A percentile compares a stretch with the other conserved stretches of the same genome.
These are phyloP conservation scores for Pseudodiploospora longispora DNA, from an alignment of 2,329 filamentous ascomycete genomes.

Conservation along the genomic window DNA sequence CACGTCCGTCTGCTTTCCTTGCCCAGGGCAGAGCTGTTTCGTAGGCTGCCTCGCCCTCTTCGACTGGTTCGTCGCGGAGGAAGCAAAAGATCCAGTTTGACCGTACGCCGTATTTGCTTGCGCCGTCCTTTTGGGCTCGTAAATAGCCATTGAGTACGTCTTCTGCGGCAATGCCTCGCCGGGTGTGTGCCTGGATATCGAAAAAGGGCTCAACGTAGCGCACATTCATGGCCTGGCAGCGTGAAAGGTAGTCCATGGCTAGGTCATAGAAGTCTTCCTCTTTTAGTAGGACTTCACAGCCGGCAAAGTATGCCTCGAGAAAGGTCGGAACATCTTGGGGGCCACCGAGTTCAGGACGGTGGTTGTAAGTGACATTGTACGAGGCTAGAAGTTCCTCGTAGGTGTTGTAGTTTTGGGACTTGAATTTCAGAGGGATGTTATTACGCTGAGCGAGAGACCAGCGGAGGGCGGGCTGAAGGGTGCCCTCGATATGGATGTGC, in stretches of 20 bases:
- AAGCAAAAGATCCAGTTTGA: constrained; percentile 64
- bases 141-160: constrained; percentile 56
- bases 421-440: constrained; percentile 49
- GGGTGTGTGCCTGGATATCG: constrained; percentile 68
- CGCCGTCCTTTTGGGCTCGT: constrained; percentile 49
- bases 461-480: constrained; percentile 59
- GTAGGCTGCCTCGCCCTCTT: constrained; percentile 61
- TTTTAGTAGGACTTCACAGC: constrained; percentile 60
- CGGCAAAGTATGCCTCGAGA: constrained; percentile 69
- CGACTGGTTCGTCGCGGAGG: constrained; percentile 58
- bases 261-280: constrained; percentile 64
- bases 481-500: constrained; percentile 72
- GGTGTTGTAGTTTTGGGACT: constrained; percentile 44
- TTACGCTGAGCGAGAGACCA: constrained; percentile 63
- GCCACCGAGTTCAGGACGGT: constrained; percentile 29
- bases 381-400: constrained; percentile 48
- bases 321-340: constrained; percentile 34
- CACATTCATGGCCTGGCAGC: constrained; percentile 56
- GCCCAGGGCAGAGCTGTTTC: constrained; percentile 31
- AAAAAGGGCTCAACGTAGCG: constrained; percentile 73
- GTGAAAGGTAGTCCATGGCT: constrained; percentile 62
- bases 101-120: constrained; percentile 52
- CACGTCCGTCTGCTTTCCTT: constrained; percentile 19
- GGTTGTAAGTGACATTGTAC: constrained; percentile 51
- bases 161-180: constrained; percentile 54